Evolutionary conservation across 805 yeast genomes (phyloP), one percentile per base, ranked within the genome.

Genomic region (Yamadazyma laniorum): DNA sequence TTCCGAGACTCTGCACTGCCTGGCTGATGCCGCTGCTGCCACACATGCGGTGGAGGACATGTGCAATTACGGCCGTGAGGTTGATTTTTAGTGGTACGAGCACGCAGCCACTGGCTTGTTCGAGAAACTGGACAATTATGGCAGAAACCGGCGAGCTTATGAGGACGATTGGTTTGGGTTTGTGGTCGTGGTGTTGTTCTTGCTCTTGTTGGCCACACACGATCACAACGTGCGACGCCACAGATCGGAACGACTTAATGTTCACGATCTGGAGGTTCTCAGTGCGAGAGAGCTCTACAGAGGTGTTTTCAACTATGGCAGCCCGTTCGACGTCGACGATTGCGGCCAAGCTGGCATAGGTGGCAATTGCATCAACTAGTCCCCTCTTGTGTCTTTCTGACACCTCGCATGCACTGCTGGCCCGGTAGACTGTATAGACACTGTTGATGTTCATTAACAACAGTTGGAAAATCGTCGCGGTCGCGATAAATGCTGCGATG

Each of bases 1-100:
- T 40, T 19, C 49, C 46, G 15, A 45, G 19, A 8, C n/a, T 18
- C 5, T 27, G 3, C 8, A 29, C 34, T 6, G 23, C 9, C 9
- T 6, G 9, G 6, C 23, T 6, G 6, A 9, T 6, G 23, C 23
- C 23, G 9, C 9, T 9, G 23, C 9, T 21, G 23, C 23, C 9
- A 21, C 23, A 21, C 23, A 21, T 21, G 6, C 9, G 23, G 9
- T 21, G 9, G 9, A 21, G 6, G 9, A 21, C 9, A 34, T 25
- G n/a, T 22, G 15, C 7, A 4, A 23, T 17, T 17, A 25, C 25
- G 8, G 12, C 13, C 7, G n/a, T 18, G 11, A 12, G 6, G 25
- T 26, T 18, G 6, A 21, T 21, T 21, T 21, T 21, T 7, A 9
- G 6, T 3, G 37, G 42, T n/a, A 34, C 42, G 17, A 38, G 11